Conservation (phyloP, 305 asterid species). For the Plantago rigida region DNA sequence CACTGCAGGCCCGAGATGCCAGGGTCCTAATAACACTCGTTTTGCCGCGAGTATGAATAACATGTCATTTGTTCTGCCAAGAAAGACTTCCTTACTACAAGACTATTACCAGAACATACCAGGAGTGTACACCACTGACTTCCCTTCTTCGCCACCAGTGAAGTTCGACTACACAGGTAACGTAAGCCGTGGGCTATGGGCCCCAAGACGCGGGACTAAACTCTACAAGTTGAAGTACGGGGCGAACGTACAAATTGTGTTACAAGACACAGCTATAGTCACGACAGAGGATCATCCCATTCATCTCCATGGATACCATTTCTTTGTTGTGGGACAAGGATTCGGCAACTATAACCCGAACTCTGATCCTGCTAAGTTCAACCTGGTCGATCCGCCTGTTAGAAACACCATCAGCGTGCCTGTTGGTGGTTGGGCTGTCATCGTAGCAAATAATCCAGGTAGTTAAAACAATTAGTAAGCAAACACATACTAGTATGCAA, state of each 20-base stretch:
- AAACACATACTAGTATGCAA: no score
- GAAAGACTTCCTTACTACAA: constrained; percentile 31
- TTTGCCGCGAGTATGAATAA: constrained; percentile 47
- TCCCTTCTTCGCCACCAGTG: constrained; percentile 41
- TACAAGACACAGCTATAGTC: constrained; percentile 40
- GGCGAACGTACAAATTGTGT: constrained; percentile 34
- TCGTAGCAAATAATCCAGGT: constrained; percentile 42
- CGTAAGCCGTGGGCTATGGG: constrained; percentile 38
- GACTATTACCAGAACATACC: constrained; percentile 39
- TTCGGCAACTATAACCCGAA: constrained; percentile 34
- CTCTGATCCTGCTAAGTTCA: constrained; percentile 31
- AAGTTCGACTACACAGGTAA: constrained; percentile 47
- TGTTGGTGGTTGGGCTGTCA: constrained; percentile 44
- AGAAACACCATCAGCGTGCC: constrained; percentile 37
- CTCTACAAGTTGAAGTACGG: constrained; percentile 36
- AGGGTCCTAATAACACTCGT: constrained; percentile 41
- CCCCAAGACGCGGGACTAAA: constrained; percentile 37
- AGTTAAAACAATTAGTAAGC: not conserved
- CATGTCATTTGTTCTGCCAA: constrained; percentile 38
- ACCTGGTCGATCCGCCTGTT: constrained; percentile 38
- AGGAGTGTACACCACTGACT: constrained; percentile 42
- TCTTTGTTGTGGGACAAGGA: constrained; percentile 38
- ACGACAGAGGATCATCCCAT: constrained; percentile 40
- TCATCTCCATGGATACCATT: constrained; percentile 45
- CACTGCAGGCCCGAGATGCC: constrained; percentile 44